phyloP scores from a whole-genome alignment of 192 early-diverging fungal species.

The Entomortierella beljakovae region DNA sequence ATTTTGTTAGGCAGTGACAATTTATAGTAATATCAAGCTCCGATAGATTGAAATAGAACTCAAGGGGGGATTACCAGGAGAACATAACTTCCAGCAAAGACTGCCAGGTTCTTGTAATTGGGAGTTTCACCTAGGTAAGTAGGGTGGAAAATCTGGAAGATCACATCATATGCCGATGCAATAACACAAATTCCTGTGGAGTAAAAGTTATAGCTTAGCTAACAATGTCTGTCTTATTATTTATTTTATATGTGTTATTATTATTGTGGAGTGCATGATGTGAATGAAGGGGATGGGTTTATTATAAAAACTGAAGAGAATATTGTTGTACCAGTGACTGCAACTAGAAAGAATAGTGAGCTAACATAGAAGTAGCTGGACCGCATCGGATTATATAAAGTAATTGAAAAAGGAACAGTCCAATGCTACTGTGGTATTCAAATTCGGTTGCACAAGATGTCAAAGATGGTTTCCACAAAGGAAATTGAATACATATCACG shows the following conservation, averaged over 20 bases:
- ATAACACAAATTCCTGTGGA: conserved; percentile 56
- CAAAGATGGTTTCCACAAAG: too few species aligned
- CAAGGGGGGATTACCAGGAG: conserved; percentile 47
- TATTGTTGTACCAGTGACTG: conserved; percentile 51
- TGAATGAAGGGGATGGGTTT: too few species aligned
- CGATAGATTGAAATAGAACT: neutral
- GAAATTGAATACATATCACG: too few species aligned
- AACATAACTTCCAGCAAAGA: conserved; percentile 62
- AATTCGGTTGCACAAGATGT: neutral
- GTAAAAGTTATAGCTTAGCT: neutral
- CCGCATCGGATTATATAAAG: conserved; percentile 21
- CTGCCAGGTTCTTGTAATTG: conserved; percentile 60
- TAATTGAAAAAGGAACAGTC: neutral
- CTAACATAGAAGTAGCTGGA: conserved; percentile 57
- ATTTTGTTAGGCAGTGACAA: neutral
- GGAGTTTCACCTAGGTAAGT: conserved; percentile 30
- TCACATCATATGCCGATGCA: conserved; percentile 64
- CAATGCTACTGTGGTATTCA: neutral
- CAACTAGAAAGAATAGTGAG: conserved; percentile 54
- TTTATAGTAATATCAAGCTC: neutral
- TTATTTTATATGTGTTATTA: neutral
- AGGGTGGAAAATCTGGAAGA: conserved; percentile 62
- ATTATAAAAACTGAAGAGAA: too few species aligned
- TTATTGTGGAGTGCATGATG: too few species aligned
- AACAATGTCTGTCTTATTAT: neutral